phyloP scores from a whole-genome alignment of 2,329 filamentous ascomycete species.

The Setomelanomma holmii region DNA sequence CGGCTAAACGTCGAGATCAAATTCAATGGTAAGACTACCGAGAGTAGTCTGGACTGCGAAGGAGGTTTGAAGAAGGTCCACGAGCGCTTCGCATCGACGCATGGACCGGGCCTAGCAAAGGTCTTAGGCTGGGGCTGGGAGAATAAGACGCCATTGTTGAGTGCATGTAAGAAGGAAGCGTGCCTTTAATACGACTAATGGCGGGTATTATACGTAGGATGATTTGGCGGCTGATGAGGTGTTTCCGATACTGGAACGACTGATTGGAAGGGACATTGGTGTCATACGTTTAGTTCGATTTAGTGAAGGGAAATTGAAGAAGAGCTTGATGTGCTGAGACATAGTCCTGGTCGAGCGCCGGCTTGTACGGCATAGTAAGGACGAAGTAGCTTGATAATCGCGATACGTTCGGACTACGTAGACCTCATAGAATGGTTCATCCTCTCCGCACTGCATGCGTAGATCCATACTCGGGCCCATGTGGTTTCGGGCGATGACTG shows the following conservation, averaged over 20 bases:
- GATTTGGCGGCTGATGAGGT: neutral
- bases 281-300: too few species aligned
- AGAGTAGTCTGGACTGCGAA: constrained; percentile 1
- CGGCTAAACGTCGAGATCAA: constrained; percentile 6
- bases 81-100: neutral
- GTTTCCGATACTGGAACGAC: neutral
- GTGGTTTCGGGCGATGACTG: neutral
- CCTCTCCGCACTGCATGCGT: too few species aligned
- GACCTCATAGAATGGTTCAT: too few species aligned
- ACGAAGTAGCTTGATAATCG: too few species aligned
- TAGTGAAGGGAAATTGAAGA: too few species aligned
- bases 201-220: too few species aligned
- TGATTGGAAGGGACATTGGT: neutral
- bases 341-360: too few species aligned
- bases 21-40: constrained; percentile 5
- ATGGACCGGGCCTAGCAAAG: neutral
- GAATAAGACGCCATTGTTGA: neutral
- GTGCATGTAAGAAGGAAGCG: neutral
- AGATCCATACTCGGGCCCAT: too few species aligned
- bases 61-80: neutral
- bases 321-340: too few species aligned
- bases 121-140: neutral
- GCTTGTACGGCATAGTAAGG: too few species aligned
- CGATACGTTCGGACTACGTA: too few species aligned
- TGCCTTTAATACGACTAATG: neutral